Conservation (phyloP, 257 asterid genomes). For the Schizonepeta tenuifolia region DNA sequence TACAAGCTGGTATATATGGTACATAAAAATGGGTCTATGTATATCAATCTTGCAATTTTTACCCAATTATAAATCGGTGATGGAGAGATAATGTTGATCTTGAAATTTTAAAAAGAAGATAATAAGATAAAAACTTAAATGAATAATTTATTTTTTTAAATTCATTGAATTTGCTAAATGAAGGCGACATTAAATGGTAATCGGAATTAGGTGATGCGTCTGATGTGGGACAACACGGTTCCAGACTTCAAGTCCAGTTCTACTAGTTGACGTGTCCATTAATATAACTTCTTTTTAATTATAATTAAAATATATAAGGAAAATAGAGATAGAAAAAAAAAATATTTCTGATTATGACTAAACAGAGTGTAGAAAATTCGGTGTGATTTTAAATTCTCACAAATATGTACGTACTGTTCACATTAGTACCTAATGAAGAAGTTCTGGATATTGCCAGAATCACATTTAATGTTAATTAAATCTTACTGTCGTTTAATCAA, state of each 20-base stretch:
- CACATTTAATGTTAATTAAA: neutral
- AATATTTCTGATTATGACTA: neutral
- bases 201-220: neutral
- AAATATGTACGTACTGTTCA: conserved; percentile 19
- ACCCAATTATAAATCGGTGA: neutral
- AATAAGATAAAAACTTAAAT: neutral
- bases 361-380: neutral
- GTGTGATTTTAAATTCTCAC: conserved; percentile 3
- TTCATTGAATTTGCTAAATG: neutral
- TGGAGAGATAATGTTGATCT: neutral
- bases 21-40: no score
- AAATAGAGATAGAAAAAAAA: no score
- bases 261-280: neutral
- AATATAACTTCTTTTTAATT: neutral
- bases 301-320: neutral
- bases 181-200: neutral
- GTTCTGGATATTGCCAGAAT: neutral
- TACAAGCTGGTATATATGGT: no score
- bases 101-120: neutral
- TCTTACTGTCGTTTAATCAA: neutral
- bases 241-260: neutral
- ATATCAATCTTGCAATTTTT: neutral
- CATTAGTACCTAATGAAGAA: conserved; percentile 29
- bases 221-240: neutral
- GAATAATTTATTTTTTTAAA: neutral